Evolutionary conservation across 257 asterid genomes (phyloP), one percentile per base, ranked within the genome.

Genomic region (Gentiana macrophylla): DNA sequence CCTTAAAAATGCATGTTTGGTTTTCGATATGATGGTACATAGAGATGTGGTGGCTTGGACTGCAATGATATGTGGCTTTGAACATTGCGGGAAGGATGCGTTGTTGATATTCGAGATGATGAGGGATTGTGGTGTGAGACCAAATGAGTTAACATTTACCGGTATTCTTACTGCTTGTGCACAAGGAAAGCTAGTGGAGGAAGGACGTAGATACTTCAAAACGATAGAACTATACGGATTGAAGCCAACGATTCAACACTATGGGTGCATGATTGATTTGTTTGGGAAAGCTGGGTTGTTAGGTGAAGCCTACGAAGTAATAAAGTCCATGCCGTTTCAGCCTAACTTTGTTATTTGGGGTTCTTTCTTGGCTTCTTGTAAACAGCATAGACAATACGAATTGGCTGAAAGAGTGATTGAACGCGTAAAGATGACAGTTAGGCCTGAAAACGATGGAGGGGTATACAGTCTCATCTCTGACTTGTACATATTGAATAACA

Each of bases 191-290:
- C 52, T 86, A 64, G 85, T 86, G 36, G 85, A 86, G 0, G 85
- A 83, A 67, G 93, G 95, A 3, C 77, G 89, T 1, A 37, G 62
- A 46, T 83, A 62, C 61, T 86, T 83, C 55, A 64, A 60, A 74
- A 72, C 74, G 83, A 62, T 80, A 6, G 54, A 67, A 41, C 70
- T 72, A 61, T 75, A 35, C 60, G 86, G 80, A 32, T 24, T 78
- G 68, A 72, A 53, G 66, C 93, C 84, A 8, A 63, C 58, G 32
- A 77, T 80, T 50, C 83, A 86, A 62, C 95, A 85, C 60, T 85
- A 80, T 15, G 89, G 92, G 13, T 80, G 92, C 72, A 72, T 85
- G 86, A 82, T 83, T 36, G 90, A 83, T 70, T 62, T 86, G 66
- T 72, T 77, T 41, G 94, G 94, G 11, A 86, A 79, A 66, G 70